Base-by-base conservation (phyloP, 768 basidiomycete genomes). In the Glaciozyma antarctica region DNA sequence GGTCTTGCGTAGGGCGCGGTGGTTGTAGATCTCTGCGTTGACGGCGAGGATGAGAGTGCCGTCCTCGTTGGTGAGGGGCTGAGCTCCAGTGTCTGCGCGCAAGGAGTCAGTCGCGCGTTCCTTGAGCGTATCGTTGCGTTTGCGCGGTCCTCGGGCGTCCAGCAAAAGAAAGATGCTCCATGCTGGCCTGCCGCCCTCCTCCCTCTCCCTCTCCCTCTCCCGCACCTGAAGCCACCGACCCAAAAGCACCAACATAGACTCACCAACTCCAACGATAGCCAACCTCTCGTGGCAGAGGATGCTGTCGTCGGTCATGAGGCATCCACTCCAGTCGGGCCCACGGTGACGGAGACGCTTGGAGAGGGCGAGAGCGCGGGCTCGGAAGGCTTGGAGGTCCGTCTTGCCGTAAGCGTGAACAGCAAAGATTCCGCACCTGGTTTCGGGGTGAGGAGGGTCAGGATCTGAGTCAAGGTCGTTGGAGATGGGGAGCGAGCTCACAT, bases 21-120 rank as follows among this genome's bases (percentile, higher is more conserved):
- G 90, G 81, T 98, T 99, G 82, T 99, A 99, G 73, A 99, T 98
- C 78, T 99, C 95, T 59, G 95, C 95, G 77, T 99, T 99, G 75
- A 99, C 95, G 64, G 88, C 84, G 61, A 99, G 86, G 70, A 86
- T 82, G 68, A 85, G 74, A 72, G 87, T 88, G 60, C 85, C 87
- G 70, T 97, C 90, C 28, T 88, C 83, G 78, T 87, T 91, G 63
- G 86, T 77, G 53, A 99, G 81, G 19, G 95, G 95, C 76, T 99
- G 95, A 24, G 95, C 95, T 68, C 95, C 95, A 45, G 92, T 87
- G 75, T 98, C 94, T 98, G 73, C 22, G 34, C n/a, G 17, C 16
- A 45, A 41, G 49, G n/a, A n/a, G 64, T 58, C 54, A 63, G 62
- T 13, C 24, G 26, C 52, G 10, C 32, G 32, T 32, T 32, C 32